Evolutionary conservation across 1,139 yeast species (phyloP), one percentile per base, ranked within the genome.

Genomic region (Tardiomyces blankii): DNA sequence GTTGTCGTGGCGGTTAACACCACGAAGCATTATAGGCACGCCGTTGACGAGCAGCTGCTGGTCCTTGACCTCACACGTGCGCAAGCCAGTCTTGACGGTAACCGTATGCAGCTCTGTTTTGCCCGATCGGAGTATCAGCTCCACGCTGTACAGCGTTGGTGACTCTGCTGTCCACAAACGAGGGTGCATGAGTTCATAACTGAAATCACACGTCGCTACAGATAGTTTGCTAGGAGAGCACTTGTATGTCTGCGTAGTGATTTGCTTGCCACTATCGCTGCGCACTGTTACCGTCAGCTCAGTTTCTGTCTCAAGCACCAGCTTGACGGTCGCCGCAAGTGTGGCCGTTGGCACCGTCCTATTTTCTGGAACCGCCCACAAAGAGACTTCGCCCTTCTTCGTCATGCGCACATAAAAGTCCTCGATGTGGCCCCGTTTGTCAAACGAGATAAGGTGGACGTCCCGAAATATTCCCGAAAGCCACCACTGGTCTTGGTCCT

Each of bases 401-500:
- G 35, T 30, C n/a, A 9, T 14, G 28, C 50, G 49, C 16, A 30
- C 35, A 12, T 12, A 45, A 32, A 48, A 52, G 39, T 55, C 58
- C 47, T 54, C 58, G 33, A 56, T 48, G 40, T 53, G 52, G 18
- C 38, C 14, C 21, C 23, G 28, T 23, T 27, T 27, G 27, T 49
- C 48, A 42, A 47, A 50, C 18, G 48, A 42, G 41, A 52, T 46
- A 9, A 54, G 30, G 19, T 47, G 42, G 11, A 56, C 59, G 42
- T 56, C 59, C 23, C 59, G 44, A 47, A 54, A 56, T 8, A 56
- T 64, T 1, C 68, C 68, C 39, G 66, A 61, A 21, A 64, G 51
- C 66, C 68, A 63, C 67, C 68, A 64, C 48, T 62, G 66, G 45
- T 65, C 69, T 51, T 65, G 68, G 48, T 65, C 69, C 48, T 65